These are phyloP conservation scores for Acephala macrosclerotiorum DNA, from an alignment of 2,329 filamentous ascomycete genomes.

Conservation along the genomic window DNA sequence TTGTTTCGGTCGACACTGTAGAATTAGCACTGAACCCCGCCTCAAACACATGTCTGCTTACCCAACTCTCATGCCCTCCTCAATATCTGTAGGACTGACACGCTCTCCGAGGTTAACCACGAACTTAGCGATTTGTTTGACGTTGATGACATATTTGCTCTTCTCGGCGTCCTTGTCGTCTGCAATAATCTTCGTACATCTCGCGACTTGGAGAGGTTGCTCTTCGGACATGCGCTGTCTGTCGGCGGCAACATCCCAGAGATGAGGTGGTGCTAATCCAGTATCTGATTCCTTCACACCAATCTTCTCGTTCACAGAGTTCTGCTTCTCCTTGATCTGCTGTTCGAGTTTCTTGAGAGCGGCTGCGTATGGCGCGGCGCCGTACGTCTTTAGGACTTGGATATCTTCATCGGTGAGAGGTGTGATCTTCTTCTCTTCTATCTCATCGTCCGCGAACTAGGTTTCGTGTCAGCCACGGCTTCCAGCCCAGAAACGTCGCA, in stretches of 20 bases:
- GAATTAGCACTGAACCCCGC: slow-evolving; percentile 29
- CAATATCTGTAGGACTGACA: slow-evolving; percentile 97
- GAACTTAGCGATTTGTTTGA: slow-evolving; percentile 99
- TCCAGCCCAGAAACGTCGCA: neutral
- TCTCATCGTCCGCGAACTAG: slow-evolving; percentile 89
- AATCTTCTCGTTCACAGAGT: slow-evolving; percentile 98
- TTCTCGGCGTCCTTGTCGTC: slow-evolving; percentile 96
- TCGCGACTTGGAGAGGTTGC: slow-evolving; percentile 94
- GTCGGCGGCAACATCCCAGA: slow-evolving; percentile 98
- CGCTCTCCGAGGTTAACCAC: slow-evolving; percentile 97
- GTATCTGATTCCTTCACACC: slow-evolving; percentile 98
- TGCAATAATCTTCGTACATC: slow-evolving; percentile 98
- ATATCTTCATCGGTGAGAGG: slow-evolving; percentile 98
- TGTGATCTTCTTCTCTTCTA: slow-evolving; percentile 99
- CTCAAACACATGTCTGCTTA: slow-evolving; percentile 47
- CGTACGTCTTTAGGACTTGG: slow-evolving; percentile 98
- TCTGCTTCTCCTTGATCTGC: slow-evolving; percentile 99
- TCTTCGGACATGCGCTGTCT: slow-evolving; percentile 98
- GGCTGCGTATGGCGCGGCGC: slow-evolving; percentile 92
- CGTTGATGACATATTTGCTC: slow-evolving; percentile 99
- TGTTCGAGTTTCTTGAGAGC: slow-evolving; percentile 97
- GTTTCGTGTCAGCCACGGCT: slow-evolving; percentile 19
- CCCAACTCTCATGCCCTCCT: slow-evolving; percentile 98
- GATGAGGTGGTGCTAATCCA: slow-evolving; percentile 94
- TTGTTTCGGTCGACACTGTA: slow-evolving; percentile 91